Evolutionary conservation across 805 yeast species (phyloP).

Genomic region (Myxozyma melibiosi): DNA sequence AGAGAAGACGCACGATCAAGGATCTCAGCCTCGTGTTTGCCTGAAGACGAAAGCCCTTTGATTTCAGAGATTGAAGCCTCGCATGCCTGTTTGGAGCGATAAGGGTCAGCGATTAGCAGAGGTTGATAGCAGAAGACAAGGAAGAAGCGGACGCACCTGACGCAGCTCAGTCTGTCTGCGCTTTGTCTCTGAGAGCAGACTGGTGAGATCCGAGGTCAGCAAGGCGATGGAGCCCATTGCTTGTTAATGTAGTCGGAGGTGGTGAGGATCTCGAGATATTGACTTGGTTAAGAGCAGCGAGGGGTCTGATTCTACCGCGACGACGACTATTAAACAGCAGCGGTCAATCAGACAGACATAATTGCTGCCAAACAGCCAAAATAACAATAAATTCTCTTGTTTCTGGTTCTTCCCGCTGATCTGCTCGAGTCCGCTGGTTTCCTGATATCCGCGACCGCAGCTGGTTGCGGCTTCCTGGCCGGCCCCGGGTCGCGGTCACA

Average conservation of each 20-base stretch:
- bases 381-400: too few relatives aligned
- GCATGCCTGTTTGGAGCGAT: slow-evolving; percentile 35
- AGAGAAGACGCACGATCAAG: slow-evolving; percentile 32
- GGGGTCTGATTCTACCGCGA: too few relatives aligned
- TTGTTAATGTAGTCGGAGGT: background rate
- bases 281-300: too few relatives aligned
- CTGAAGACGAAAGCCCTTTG: slow-evolving; percentile 21
- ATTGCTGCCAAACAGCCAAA: too few relatives aligned
- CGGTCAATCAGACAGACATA: too few relatives aligned
- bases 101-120: background rate
- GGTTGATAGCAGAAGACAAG: background rate
- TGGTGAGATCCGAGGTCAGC: slow-evolving; percentile 59
- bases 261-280: too few relatives aligned
- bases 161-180: slow-evolving; percentile 71
- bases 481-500: too few relatives aligned
- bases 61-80: slow-evolving; percentile 32
- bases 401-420: too few relatives aligned
- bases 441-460: too few relatives aligned
- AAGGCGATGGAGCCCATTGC: slow-evolving; percentile 55
- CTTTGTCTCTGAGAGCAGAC: slow-evolving; percentile 67
- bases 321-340: too few relatives aligned
- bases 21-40: slow-evolving; percentile 35
- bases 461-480: too few relatives aligned
- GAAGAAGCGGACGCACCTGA: slow-evolving; percentile 48
- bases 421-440: too few relatives aligned